A percentile compares a stretch with the other conserved stretches of the same genome.
Conservation (phyloP, 2,329 filamentous ascomycete genomes). For the Fusarium xylarioides region DNA sequence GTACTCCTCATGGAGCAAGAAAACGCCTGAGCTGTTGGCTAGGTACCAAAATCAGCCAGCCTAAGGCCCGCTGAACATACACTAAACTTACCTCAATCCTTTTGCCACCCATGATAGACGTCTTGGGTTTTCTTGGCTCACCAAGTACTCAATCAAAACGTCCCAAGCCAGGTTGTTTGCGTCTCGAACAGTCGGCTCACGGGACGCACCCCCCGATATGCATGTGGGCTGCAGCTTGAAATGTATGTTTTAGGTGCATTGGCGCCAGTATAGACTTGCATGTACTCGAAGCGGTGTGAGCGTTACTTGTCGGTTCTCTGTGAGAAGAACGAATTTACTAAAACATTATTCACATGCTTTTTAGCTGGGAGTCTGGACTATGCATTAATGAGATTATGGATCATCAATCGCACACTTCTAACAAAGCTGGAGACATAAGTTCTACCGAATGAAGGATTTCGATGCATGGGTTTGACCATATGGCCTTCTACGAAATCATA, state of each 20-base stretch:
- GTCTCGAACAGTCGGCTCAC: slow-evolving; percentile 1
- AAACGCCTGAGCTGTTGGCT: background rate
- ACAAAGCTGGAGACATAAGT: background rate
- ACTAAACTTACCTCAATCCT: background rate
- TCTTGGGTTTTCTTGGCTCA: background rate
- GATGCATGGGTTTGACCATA: background rate
- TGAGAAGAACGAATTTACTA: background rate
- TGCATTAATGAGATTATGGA: background rate
- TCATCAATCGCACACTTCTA: background rate
- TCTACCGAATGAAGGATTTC: background rate
- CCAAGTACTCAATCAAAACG: background rate
- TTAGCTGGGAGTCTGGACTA: background rate
- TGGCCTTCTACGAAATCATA: background rate
- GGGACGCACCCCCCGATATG: background rate
- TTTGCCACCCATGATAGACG: background rate
- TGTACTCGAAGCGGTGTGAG: slow-evolving; percentile 12
- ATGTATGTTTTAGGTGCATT: slow-evolving; percentile 3
- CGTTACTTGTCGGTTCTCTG: background rate
- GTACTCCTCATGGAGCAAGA: background rate
- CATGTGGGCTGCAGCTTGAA: background rate
- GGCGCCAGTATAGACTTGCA: background rate
- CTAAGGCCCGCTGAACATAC: background rate
- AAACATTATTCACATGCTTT: background rate
- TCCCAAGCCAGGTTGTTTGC: background rate
- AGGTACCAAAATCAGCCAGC: background rate